Evolutionary conservation across 306 rosid genomes (phyloP), one percentile per base, ranked within the genome.

Genomic region (cucumber (Cucumis sativus)): DNA sequence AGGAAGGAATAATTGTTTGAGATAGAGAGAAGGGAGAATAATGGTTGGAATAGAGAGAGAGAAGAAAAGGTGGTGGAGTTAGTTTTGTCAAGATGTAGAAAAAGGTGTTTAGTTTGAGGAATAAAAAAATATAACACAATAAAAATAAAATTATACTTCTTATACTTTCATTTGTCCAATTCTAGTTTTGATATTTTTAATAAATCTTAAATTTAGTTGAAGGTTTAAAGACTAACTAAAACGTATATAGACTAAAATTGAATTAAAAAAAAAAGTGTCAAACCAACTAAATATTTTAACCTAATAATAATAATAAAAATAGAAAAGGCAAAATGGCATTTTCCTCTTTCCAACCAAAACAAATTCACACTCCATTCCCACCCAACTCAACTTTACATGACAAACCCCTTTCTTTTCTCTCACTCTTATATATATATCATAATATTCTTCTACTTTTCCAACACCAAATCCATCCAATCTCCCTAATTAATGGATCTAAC

Each of bases 401-500:
- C 51, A 45, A 0, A 7, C 23, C 45, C 51, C 5, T 37, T 16
- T 9, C 7, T 17, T 35, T 37, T 66, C 51, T 16, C 20, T 33
- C 23, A 3, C 11, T 30, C 13, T 37, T 45, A 12, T 45, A 4
- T 6, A 33, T 23, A 66, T 0, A 62, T 2, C 52, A 47, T 47
- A 47, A 3, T 68, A 66, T 66, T 68, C 51, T 39, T 37, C 18
- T 43, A 21, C 74, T 20, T 68, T 43, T 40, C 74, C 74, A 41
- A 40, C 74, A 68, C 55, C 74, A 68, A 17, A 68, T 68, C 6
- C 72, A 41, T 68, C 74, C 56, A 68, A 68, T 20, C 74, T 68
- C 56, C 74, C 74, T 68, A 68, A 68, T 65, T 17, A 65, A 37
- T 65, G 72, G 72, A 65, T 65, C 51, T 43, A 43, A 43, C 4